phyloP scores from a whole-genome alignment of 1,284 basidiomycete species.

The Melampsora larici-populina region DNA sequence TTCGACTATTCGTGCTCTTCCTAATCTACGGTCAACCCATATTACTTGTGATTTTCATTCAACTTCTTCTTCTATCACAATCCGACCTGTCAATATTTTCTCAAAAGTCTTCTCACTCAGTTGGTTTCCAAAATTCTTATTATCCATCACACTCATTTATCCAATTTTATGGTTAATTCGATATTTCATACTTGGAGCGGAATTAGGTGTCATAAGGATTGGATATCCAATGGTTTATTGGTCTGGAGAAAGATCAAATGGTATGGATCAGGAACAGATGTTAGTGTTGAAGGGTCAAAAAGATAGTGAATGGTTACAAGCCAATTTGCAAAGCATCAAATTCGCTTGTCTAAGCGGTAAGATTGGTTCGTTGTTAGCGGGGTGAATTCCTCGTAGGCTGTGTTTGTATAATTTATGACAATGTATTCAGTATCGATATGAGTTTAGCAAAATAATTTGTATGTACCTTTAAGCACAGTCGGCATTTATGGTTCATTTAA shows the following conservation, averaged over 20 bases:
- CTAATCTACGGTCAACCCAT: conserved; percentile 30
- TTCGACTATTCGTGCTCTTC: conserved; percentile 4
- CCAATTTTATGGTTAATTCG: conserved; percentile 25
- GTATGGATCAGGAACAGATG: neutral
- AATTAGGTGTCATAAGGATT: conserved; percentile 19
- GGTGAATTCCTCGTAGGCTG: no score
- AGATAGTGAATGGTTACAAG: conserved; percentile 27
- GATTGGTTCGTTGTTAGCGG: neutral
- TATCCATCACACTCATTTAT: conserved; percentile 32
- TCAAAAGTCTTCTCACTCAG: conserved; percentile 28
- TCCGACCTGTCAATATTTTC: conserved; percentile 23
- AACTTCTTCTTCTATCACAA: conserved; percentile 14
- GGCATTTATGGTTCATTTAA: no score
- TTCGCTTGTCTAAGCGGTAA: conserved; percentile 26
- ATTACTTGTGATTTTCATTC: conserved; percentile 17
- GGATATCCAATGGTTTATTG: conserved; percentile 31
- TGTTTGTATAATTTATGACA: no score
- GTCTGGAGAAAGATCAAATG: conserved; percentile 8
- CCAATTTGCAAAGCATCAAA: conserved; percentile 1
- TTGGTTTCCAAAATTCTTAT: conserved; percentile 15
- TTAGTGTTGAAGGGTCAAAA: conserved; percentile 6
- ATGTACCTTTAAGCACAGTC: no score
- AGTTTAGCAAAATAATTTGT: no score
- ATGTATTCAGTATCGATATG: no score
- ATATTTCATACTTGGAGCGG: conserved; percentile 24